Evolutionary conservation across 1,284 basidiomycete genomes (phyloP).

Genomic region (Cryptococcus neoformans): DNA sequence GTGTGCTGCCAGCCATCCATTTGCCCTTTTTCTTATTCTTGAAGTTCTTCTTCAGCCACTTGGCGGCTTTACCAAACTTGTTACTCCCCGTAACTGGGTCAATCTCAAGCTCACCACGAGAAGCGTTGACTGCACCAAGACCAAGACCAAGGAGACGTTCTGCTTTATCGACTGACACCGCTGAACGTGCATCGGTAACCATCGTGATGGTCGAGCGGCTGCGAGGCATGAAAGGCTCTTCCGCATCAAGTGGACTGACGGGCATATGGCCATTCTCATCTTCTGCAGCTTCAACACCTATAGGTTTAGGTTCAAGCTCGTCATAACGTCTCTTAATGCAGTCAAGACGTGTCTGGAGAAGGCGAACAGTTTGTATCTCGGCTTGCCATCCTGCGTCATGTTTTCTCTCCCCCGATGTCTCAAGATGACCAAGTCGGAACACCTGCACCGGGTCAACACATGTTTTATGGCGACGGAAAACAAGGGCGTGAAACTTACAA

Average conservation of each 20-base stretch:
- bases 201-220: slow-evolving; percentile 50
- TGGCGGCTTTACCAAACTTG: slow-evolving; percentile 40
- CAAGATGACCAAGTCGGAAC: slow-evolving; percentile 53
- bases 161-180: slow-evolving; percentile 26
- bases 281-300: slow-evolving; percentile 17
- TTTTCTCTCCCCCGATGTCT: slow-evolving; percentile 33
- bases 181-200: slow-evolving; percentile 36
- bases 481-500: slow-evolving; percentile 33
- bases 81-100: slow-evolving; percentile 4
- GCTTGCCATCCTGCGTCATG: slow-evolving; percentile 43
- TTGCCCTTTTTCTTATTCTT: slow-evolving; percentile 35
- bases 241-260: slow-evolving; percentile 11
- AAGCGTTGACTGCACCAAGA: slow-evolving; percentile 16
- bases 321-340: slow-evolving; percentile 52
- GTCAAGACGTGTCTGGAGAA: slow-evolving; percentile 52
- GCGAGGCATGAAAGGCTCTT: slow-evolving; percentile 23
- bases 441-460: slow-evolving; percentile 26
- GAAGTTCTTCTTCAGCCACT: slow-evolving; percentile 47
- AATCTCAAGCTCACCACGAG: slow-evolving; percentile 3
- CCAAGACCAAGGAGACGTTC: slow-evolving; percentile 41
- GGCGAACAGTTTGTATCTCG: slow-evolving; percentile 49
- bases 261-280: slow-evolving; percentile 21
- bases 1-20: background rate
- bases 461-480: background rate
- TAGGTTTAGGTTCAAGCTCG: slow-evolving; percentile 44